Evolutionary conservation across 2,329 filamentous ascomycete genomes (phyloP), one percentile per base, ranked within the genome.

Genomic region (Coniosporium tulheliwenetii): DNA sequence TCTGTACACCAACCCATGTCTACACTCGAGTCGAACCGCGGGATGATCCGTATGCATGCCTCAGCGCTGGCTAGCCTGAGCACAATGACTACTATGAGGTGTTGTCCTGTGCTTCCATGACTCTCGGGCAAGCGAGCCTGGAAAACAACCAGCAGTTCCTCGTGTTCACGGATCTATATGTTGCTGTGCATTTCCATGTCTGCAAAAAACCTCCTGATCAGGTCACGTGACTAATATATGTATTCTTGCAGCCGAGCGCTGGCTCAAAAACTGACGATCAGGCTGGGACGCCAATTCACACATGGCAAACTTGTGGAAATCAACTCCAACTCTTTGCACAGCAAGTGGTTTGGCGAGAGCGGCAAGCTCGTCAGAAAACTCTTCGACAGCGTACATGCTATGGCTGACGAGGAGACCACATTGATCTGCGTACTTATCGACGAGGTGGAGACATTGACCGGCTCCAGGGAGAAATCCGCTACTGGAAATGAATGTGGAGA

Each of bases 221-320:
- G 33, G 45, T 45, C 9, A 38, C 40, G 29, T 42, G 14, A 2
- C 33, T 14, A 50, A 37, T 10, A 39, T 19, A 14, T 38, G 36
- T 26, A 41, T 44, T 32, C n/a, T 48, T 39, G 10, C 39, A 59
- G 57, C 41, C 61, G 64, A 16, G 66, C 60, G 2, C 51, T 70
- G 59, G 57, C 75, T 60, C 67, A 71, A 43, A 69, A 67, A 47
- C 54, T 70, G 2, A 59, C 62, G 13, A 68, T 71, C 31, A 57
- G 67, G 0, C 54, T 70, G 1, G 55, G 56, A 1, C 46, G 52
- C 2, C 41, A 41, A 2, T 70, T 62, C 43, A 51, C 54, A 1
- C 39, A 51, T 1, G 55, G 58, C 1, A 57, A 51, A 15, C 52
- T 71, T 3, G 48, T 70, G 37, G 60, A 70, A 40, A 52, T 71